phyloP scores from a whole-genome alignment of 805 yeast species.

The Komagataella mondaviorum region DNA sequence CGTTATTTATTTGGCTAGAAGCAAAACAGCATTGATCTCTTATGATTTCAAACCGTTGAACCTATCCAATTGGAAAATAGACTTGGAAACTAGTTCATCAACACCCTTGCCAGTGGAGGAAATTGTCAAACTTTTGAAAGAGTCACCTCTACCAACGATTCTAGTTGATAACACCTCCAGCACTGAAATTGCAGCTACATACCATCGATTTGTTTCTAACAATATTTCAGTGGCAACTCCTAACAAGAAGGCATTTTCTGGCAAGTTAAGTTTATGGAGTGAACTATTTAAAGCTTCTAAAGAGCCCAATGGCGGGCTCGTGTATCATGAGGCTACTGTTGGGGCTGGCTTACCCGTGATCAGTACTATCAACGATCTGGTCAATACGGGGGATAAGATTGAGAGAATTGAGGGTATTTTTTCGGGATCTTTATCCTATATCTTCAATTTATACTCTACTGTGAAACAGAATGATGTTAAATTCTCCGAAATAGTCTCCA shows the following conservation, averaged over 20 bases:
- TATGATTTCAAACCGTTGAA: slow-evolving; percentile 62
- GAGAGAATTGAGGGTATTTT: slow-evolving; percentile 90
- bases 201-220: slow-evolving; percentile 56
- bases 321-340: slow-evolving; percentile 96
- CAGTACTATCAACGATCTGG: slow-evolving; percentile 75
- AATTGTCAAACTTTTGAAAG: slow-evolving; percentile 47
- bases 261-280: slow-evolving; percentile 64
- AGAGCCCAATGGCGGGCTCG: slow-evolving; percentile 51
- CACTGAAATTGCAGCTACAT: slow-evolving; percentile 59
- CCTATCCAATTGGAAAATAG: slow-evolving; percentile 41
- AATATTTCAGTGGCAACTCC: slow-evolving; percentile 97
- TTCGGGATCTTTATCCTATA: slow-evolving; percentile 90
- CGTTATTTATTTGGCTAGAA: slow-evolving; percentile 69
- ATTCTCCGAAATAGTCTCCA: slow-evolving; percentile 80
- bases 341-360: slow-evolving; percentile 97
- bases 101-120: slow-evolving; percentile 41
- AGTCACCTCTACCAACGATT: slow-evolving; percentile 63
- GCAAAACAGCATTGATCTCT: slow-evolving; percentile 56
- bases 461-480: slow-evolving; percentile 44
- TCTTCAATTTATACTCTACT: slow-evolving; percentile 86
- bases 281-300: slow-evolving; percentile 46
- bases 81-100: slow-evolving; percentile 28
- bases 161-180: slow-evolving; percentile 92
- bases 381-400: slow-evolving; percentile 87
- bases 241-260: slow-evolving; percentile 92